Evolutionary conservation across 2,329 filamentous ascomycete species (phyloP), one percentile per base, ranked within the genome.

Genomic region (Aspergillus sp.): DNA sequence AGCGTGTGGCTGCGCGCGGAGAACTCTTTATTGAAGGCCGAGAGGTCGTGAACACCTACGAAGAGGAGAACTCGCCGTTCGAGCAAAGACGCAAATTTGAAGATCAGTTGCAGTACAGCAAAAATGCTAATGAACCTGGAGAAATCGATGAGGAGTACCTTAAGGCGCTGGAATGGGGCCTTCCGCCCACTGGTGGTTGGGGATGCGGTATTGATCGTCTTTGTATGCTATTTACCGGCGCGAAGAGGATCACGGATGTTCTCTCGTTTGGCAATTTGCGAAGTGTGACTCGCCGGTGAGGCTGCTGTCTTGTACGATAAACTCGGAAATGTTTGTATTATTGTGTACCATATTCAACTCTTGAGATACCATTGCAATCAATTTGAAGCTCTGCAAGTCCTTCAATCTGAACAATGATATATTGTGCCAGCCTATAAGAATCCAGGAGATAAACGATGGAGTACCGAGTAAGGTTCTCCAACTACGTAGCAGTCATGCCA

Each of bases 161-260:
- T 47, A 84, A 88, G 64, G 91, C 90, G 4, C 76, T 99, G 50
- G 91, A 96, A 72, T 91, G 90, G 77, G 95, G 91, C 0, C 78
- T 99, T 58, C 95, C 95, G n/a, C 91, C 95, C 0, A 99, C 95
- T 0, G 95, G 93, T 0, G 95, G 95, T 4, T 99, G 95, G 95
- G 95, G 95, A 1, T 96, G 92, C 67, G 95, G 95, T 1, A 80
- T 99, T 42, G 95, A 99, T 76, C 82, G 95, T 53, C 79, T 99
- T 52, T 89, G 91, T 38, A 99, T 99, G 95, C 77, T 97, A 48
- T 90, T 98, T 67, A 85, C 89, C 1, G 92, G 90, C 0, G 82
- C 86, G 36, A 85, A 85, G 71, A 84, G 89, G 65, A 97, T 99
- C 68, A 85, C 85, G 39, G 93, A 98, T 74, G 91, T 93, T 17